A percentile compares a stretch with the other conserved stretches of the same genome.
These are phyloP conservation scores for Sugiyamaella novakii DNA, from an alignment of 1,139 yeast genomes.

Conservation along the genomic window DNA sequence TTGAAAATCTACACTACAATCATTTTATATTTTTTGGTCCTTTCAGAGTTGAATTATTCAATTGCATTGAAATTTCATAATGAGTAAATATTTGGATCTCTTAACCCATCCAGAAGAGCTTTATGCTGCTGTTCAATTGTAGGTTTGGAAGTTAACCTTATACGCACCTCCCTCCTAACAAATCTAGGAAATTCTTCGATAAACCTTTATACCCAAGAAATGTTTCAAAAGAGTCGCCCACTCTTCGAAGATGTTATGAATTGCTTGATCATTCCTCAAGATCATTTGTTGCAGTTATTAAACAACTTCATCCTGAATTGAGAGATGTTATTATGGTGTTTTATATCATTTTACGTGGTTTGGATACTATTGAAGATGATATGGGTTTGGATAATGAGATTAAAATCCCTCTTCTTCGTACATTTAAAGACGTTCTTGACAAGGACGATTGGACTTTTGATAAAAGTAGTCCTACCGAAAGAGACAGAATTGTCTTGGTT, in stretches of 20 bases:
- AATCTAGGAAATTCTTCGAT: slow-evolving; percentile 34
- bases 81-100: slow-evolving; percentile 71
- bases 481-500: slow-evolving; percentile 75
- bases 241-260: slow-evolving; percentile 66
- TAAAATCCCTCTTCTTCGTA: slow-evolving; percentile 74
- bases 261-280: slow-evolving; percentile 74
- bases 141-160: slow-evolving; percentile 33
- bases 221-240: slow-evolving; percentile 47
- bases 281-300: slow-evolving; percentile 89
- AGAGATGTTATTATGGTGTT: slow-evolving; percentile 78
- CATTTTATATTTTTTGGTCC: too few species aligned
- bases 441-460: slow-evolving; percentile 77
- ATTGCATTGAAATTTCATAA: too few species aligned
- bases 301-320: slow-evolving; percentile 87
- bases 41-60: too few species aligned
- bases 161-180: not conserved
- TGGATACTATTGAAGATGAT: slow-evolving; percentile 97
- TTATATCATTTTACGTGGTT: slow-evolving; percentile 81
- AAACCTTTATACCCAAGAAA: slow-evolving; percentile 57
- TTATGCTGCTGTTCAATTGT: slow-evolving; percentile 63
- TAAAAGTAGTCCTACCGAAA: slow-evolving; percentile 68
- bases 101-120: slow-evolving; percentile 73
- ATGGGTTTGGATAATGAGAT: slow-evolving; percentile 74
- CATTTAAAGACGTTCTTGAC: slow-evolving; percentile 59
- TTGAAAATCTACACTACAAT: too few species aligned